These are phyloP conservation scores for Mortierella sp. DNA, from an alignment of 371 early-diverging fungal species.

Conservation along the genomic window DNA sequence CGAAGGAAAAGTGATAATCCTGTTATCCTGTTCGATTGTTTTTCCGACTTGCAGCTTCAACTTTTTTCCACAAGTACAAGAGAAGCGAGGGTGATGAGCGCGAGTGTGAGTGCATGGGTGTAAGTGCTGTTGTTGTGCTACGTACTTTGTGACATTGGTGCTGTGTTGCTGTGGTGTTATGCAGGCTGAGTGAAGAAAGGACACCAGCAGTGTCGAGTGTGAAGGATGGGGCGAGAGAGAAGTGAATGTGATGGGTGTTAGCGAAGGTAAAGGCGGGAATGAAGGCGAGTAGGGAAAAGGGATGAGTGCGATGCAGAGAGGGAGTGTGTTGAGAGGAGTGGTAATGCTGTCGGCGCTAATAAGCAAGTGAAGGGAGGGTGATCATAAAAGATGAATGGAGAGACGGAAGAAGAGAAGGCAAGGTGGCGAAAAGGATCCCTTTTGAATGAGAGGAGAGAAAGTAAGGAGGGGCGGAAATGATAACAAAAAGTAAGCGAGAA, in stretches of 20 bases:
- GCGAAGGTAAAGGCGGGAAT: neutral
- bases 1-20: neutral
- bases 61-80: neutral
- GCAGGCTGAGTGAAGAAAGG: neutral
- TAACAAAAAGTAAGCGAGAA: neutral
- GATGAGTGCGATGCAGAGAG: neutral
- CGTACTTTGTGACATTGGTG: slow-evolving; percentile 8
- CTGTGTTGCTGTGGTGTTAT: neutral
- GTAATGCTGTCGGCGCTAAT: neutral
- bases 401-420: neutral
- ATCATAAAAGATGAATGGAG: neutral
- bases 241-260: neutral
- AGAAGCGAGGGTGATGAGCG: neutral
- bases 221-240: neutral
- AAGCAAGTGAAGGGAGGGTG: neutral
- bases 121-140: neutral
- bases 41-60: neutral
- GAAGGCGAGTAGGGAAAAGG: neutral
- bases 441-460: neutral
- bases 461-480: neutral
- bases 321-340: neutral
- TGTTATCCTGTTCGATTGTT: neutral
- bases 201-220: neutral
- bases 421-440: neutral
- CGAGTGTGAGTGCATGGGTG: neutral